Conservation (phyloP, 2,329 filamentous ascomycete genomes). For the Claviceps fusiformis region DNA sequence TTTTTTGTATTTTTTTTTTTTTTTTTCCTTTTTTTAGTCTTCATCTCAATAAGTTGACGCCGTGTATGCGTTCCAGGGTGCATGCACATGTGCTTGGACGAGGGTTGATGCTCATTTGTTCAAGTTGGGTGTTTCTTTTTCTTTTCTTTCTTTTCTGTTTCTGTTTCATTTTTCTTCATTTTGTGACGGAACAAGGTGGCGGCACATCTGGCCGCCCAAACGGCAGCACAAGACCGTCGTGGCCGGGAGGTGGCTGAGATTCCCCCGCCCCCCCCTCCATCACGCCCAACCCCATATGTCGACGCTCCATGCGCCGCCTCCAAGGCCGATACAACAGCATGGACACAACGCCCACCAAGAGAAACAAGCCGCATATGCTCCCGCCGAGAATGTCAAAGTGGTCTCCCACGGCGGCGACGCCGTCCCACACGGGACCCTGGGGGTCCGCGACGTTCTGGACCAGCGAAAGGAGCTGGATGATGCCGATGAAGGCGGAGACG, state of each 20-base stretch:
- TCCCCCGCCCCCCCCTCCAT: not conserved
- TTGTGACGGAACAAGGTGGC: not conserved
- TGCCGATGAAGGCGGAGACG: conserved; percentile 74
- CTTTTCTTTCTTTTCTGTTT: too few species aligned
- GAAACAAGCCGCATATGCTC: conserved; percentile 71
- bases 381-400: conserved; percentile 80
- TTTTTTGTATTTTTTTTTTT: too few species aligned
- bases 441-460: conserved; percentile 64
- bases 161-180: not conserved
- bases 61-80: too few species aligned
- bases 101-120: not conserved
- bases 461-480: conserved; percentile 70
- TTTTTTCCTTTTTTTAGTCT: too few species aligned
- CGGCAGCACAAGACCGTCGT: not conserved
- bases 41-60: too few species aligned
- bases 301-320: conserved; percentile 37
- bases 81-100: not conserved
- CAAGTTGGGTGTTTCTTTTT: too few species aligned
- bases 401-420: conserved; percentile 61
- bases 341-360: conserved; percentile 61
- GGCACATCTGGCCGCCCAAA: not conserved
- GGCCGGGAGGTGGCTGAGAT: too few species aligned
- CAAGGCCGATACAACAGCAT: conserved; percentile 69
- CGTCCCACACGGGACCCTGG: conserved; percentile 75
- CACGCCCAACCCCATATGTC: conserved; percentile 1